Evolutionary conservation across 352 stramenopile genomes (phyloP), one percentile per base, ranked within the genome.

Genomic region (Globisporangium paddicum): DNA sequence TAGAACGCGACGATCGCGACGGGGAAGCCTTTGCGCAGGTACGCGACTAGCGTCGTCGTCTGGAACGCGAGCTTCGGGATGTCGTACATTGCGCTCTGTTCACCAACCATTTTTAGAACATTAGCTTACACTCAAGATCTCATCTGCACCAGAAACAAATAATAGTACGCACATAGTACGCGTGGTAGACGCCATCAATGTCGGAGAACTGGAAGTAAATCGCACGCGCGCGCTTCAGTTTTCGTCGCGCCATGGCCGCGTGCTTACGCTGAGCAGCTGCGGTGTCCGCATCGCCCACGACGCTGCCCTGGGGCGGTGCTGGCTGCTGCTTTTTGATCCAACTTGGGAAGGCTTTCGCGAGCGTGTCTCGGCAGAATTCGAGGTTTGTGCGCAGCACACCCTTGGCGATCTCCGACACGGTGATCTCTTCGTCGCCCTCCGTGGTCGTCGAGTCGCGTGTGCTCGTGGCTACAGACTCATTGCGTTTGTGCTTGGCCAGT

Each of bases 51-150:
- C 3, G 74, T 80, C 5, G 57, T 71, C 30, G 69, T 78, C 60
- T 84, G 72, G 41, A 82, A 79, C 14, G 72, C 64, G 6, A 84
- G 62, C 54, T 86, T 82, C 0, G 76, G 76, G 4, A 80, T 48
- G 40, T 80, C 76, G 25, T 79, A 41, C 28, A 64, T 40, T 11
- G 75, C 71, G 42, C 61, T 73, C 75, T 86, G 41, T 23, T 16
- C 16, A 42, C 14, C 37, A 42, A 41, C 28, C 28, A 32, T 32
- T 32, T 32, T 32, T 7, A 6, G 28, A 32, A 32, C 28, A 32
- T 32, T 32, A 42, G 26, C 21, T n/a, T n/a, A n/a, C n/a, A n/a
- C n/a, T n/a, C n/a, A n/a, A n/a, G n/a, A n/a, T n/a, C n/a, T n/a
- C n/a, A n/a, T n/a, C n/a, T n/a, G n/a, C 6, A 52, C 4, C 2